phyloP scores from a whole-genome alignment of 78 protist species.

The Monosiga brevicollis region DNA sequence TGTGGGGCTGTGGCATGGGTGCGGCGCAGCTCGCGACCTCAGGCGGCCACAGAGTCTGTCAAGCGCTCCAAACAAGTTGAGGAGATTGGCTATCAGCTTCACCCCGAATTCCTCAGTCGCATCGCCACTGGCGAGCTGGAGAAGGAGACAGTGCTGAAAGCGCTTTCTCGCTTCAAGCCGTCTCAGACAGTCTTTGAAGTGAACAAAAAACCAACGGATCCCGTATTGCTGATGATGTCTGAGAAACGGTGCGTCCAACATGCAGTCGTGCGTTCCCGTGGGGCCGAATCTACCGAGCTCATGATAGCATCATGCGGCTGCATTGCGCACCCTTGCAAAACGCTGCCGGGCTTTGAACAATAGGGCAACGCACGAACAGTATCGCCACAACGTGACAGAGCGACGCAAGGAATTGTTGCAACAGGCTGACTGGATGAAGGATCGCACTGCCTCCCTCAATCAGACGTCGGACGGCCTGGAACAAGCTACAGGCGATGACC shows the following conservation, averaged over 20 bases:
- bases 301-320: no score
- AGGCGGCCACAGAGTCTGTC: constrained; percentile 51
- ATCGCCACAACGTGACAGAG: background rate
- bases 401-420: background rate
- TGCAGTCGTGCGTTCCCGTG: no score
- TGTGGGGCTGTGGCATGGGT: no score
- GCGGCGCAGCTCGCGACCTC: constrained; percentile 57
- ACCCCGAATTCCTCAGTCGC: background rate
- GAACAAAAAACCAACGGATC: background rate
- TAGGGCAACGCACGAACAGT: no score
- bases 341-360: no score
- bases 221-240: constrained; percentile 17
- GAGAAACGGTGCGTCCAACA: constrained; percentile 25
- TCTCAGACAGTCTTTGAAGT: constrained; percentile 55
- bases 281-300: no score
- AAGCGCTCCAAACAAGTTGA: constrained; percentile 35
- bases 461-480: no score
- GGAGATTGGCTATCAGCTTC: background rate
- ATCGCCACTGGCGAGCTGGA: background rate
- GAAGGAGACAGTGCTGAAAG: constrained; percentile 9
- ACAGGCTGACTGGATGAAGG: background rate
- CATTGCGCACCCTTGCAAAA: no score
- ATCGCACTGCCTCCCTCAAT: no score
- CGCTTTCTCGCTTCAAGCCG: constrained; percentile 29
- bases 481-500: background rate